phyloP scores from a whole-genome alignment of 2,329 filamentous ascomycete species.

The Sclerotinia minor region DNA sequence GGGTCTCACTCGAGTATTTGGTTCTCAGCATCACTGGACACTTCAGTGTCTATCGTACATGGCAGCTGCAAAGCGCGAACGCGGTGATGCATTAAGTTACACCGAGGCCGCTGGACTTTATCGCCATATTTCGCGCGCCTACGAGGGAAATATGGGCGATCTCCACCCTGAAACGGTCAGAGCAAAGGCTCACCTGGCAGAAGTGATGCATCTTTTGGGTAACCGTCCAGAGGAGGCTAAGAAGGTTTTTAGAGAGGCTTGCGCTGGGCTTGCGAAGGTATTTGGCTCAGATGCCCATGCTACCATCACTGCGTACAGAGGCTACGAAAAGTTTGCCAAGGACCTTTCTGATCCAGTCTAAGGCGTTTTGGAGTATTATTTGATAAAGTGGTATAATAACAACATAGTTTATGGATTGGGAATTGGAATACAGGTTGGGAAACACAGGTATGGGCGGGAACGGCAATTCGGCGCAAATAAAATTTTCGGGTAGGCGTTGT shows the following conservation, averaged over 20 bases:
- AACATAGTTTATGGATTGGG: background rate
- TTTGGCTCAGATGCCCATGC: constrained; percentile 34
- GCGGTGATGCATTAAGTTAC: constrained; percentile 27
- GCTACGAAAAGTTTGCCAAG: constrained; percentile 36
- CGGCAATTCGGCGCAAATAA: background rate
- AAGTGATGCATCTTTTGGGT: constrained; percentile 30
- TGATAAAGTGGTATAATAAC: background rate
- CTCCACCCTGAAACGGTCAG: constrained; percentile 36
- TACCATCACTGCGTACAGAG: constrained; percentile 32
- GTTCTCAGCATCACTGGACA: constrained; percentile 35
- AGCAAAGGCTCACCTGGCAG: constrained; percentile 31
- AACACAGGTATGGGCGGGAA: background rate
- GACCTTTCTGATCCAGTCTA: constrained; percentile 27
- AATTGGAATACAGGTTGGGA: background rate
- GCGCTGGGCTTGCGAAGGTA: constrained; percentile 32
- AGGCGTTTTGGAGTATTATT: background rate
- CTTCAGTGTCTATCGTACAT: constrained; percentile 34
- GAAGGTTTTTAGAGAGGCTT: constrained; percentile 35
- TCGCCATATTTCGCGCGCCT: constrained; percentile 30
- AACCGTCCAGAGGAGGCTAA: constrained; percentile 31
- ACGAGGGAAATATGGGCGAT: constrained; percentile 32
- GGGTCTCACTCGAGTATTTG: constrained; percentile 33
- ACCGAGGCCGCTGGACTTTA: constrained; percentile 32
- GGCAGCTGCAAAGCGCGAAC: constrained; percentile 33
- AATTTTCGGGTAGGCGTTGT: constrained; percentile 6